A percentile compares a stretch with the other conserved stretches of the same genome.
Evolutionary conservation across 768 basidiomycete genomes (phyloP).

Genomic region (Chalciporus chontae): DNA sequence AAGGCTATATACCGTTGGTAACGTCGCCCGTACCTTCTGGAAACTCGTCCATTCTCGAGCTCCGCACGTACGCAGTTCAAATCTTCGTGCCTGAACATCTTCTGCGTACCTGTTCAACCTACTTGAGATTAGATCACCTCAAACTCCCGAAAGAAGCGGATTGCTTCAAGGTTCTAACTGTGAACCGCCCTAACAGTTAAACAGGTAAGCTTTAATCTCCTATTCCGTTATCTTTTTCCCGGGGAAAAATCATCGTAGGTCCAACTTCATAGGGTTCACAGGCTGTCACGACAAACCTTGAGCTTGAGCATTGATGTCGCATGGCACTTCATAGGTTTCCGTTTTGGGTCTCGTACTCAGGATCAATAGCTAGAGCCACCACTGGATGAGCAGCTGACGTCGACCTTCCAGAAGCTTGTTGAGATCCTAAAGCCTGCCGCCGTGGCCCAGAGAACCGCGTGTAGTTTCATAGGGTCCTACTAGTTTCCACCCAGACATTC

Average conservation of each 20-base stretch:
- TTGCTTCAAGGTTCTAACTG: too few species aligned
- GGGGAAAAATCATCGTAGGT: too few species aligned
- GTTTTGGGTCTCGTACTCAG: background rate
- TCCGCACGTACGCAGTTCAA: too few species aligned
- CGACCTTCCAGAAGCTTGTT: background rate
- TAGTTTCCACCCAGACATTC: background rate
- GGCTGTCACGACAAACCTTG: background rate
- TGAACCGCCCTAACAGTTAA: too few species aligned
- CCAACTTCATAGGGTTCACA: background rate
- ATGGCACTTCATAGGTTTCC: constrained; percentile 21
- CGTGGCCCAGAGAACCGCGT: background rate
- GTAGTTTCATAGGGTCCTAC: background rate
- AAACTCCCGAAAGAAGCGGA: too few species aligned
- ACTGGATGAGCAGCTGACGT: background rate
- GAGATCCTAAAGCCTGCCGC: background rate
- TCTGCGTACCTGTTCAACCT: too few species aligned
- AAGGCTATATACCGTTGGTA: background rate
- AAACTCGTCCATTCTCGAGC: background rate
- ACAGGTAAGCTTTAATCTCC: too few species aligned
- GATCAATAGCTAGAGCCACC: background rate
- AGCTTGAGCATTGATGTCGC: background rate
- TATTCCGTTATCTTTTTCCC: background rate
- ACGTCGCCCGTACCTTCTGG: background rate
- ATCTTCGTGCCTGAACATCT: too few species aligned
- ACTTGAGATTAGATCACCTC: too few species aligned